Evolutionary conservation across 805 yeast species (phyloP), one percentile per base, ranked within the genome.

Genomic region (Saturnispora ahearnii): DNA sequence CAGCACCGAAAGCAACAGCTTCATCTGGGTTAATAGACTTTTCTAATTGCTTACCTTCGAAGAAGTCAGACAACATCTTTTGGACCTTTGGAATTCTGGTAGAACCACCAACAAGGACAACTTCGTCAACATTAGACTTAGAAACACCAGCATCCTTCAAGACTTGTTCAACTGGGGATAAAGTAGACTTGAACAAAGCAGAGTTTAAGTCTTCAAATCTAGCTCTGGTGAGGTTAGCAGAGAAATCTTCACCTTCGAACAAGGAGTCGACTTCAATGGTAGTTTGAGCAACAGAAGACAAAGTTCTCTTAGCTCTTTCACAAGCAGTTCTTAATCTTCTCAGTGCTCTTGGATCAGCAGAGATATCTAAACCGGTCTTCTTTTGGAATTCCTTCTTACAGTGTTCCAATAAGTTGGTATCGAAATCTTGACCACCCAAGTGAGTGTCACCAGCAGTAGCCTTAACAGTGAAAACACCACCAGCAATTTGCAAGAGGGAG

Each of bases 1-100:
- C 97, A 67, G 98, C 98, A 84, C 97, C 97, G 80, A 88, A 88
- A 67, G 96, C 97, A 72, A 89, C 97, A 69, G 97, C 97, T 80
- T 89, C 97, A 78, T 89, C 97, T 61, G 97, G 97, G 89, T 89
- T 89, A 74, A 89, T 90, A 60, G 95, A 84, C 78, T 87, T 90
- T 77, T 87, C 93, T 71, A 88, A 86, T 74, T 87, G 90, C 80
- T 90, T 90, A 73, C 97, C 97, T 67, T 88, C 93, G 65, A 89
- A 89, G 87, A 80, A 89, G 75, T 89, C 96, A 57, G 95, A 83
- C 59, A 89, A 83, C 72, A 89, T 77, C 74, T 87, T 87, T 77
- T 90, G 96, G 69, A 90, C 85, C 84, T 88, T 90, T 79, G 97
- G 97, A 76, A 90, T 90, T 84, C 97, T 88, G 73, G 97, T 89